Base-by-base conservation (phyloP, 441 rosid species). In the Erysimum cheiri region DNA sequence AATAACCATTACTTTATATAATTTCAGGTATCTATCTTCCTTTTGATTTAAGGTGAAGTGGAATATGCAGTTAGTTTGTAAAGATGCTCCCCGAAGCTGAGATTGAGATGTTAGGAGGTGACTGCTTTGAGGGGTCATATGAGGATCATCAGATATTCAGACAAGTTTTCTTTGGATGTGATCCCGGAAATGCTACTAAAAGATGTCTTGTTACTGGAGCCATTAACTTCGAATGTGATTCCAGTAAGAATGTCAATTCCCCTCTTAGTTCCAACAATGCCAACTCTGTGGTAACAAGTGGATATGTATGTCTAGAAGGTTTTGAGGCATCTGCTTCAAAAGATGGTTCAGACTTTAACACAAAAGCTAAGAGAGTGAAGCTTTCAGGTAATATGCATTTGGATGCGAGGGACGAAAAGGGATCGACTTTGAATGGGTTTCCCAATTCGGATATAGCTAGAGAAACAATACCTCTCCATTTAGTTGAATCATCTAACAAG, bases 401-500 rank as follows among this genome's bases (percentile, higher is more conserved):
- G 33, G 67, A 55, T 66, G 64, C 66, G 10, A 77, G 63, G 78
- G 70, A 59, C 33, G 78, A 77, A 60, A 63, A 54, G 29, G 65
- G 48, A 49, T 56, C 70, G 14, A 69, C 64, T 74, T 64, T 73
- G 50, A 62, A 47, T 77, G 69, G 81, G 73, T 54, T 49, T 54
- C 82, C 71, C 39, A 43, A 67, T 78, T 59, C 53, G 12, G 84
- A 81, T 60, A 54, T 71, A 2, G 75, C 47, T 71, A 12, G 70
- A 35, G 80, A 78, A 40, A 74, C 67, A 4, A 70, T 76, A 60
- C 80, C 58, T 50, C 85, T 88, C 44, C 84, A 78, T 70, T 55
- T 89, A 74, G 88, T 88, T 32, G 97, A 93, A 63, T 84, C 93
- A 52, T 85, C 93, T 50, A 73, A 52, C 74, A 75, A 76, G 67